Evolutionary conservation across 768 basidiomycete genomes (phyloP).

Genomic region (Amanita molliuscula): DNA sequence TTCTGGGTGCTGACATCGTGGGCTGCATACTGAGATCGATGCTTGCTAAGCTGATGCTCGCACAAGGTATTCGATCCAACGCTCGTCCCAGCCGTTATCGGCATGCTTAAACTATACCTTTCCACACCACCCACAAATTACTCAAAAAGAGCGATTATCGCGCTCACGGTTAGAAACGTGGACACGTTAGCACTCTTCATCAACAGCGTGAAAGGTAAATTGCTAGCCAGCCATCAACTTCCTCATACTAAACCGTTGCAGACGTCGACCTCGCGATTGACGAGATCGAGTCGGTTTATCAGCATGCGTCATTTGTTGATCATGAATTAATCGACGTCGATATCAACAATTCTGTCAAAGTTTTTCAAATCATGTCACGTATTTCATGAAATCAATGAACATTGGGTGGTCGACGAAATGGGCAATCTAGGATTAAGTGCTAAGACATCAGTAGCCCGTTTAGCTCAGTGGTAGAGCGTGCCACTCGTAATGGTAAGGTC

Average conservation of each 20-base stretch:
- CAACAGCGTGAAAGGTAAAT: slow-evolving; percentile 21
- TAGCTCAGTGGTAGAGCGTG: slow-evolving; percentile 56
- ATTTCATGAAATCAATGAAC: neutral
- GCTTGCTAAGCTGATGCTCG: neutral
- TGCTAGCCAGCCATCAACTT: neutral
- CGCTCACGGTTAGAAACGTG: slow-evolving; percentile 47
- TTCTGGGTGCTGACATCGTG: slow-evolving; percentile 66
- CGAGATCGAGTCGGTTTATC: neutral
- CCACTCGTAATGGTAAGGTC: slow-evolving; percentile 39
- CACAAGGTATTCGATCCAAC: slow-evolving; percentile 60
- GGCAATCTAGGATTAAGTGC: neutral
- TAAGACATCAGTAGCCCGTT: slow-evolving; percentile 23
- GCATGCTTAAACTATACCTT: slow-evolving; percentile 36
- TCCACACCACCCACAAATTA: slow-evolving; percentile 10
- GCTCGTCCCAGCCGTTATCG: slow-evolving; percentile 47
- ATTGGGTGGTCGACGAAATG: neutral
- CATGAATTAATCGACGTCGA: neutral
- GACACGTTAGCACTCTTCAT: slow-evolving; percentile 40
- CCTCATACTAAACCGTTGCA: neutral
- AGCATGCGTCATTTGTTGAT: neutral
- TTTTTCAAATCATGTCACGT: neutral
- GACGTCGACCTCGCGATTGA: neutral
- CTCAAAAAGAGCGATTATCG: slow-evolving; percentile 30
- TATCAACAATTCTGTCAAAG: neutral
- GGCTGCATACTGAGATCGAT: slow-evolving; percentile 6